Percentiles rank a stretch among this genome's conserved stretches.
Conservation (phyloP, 352 stramenopile species). For the Phytophthora lateralis region DNA sequence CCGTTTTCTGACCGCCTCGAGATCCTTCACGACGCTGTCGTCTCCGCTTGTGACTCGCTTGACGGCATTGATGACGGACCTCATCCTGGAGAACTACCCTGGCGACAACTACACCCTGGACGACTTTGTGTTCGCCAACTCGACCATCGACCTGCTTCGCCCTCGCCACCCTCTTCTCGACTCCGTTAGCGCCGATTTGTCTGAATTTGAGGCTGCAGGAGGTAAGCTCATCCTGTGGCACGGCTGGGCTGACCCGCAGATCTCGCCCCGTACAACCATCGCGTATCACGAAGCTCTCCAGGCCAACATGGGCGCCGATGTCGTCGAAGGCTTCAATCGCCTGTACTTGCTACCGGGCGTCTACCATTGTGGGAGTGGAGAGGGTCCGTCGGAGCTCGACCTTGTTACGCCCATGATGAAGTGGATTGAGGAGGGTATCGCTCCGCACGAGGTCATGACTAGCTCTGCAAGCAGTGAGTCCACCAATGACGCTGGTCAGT, state of each 20-base stretch:
- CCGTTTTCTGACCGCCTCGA: slow-evolving; percentile 28
- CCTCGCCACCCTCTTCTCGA: slow-evolving; percentile 40
- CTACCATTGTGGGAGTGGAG: slow-evolving; percentile 45
- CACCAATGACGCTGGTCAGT: slow-evolving; percentile 32
- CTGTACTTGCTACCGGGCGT: slow-evolving; percentile 53
- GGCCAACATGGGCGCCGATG: slow-evolving; percentile 34
- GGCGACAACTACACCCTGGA: slow-evolving; percentile 46
- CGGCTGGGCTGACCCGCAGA: slow-evolving; percentile 52
- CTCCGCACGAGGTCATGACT: slow-evolving; percentile 33
- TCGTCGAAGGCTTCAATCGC: slow-evolving; percentile 43
- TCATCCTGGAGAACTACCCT: slow-evolving; percentile 44
- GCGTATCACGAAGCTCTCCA: slow-evolving; percentile 46
- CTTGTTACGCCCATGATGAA: slow-evolving; percentile 51
- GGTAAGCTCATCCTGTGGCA: slow-evolving; percentile 56
- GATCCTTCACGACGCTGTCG: slow-evolving; percentile 43
- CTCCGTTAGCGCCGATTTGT: slow-evolving; percentile 42
- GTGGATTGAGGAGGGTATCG: slow-evolving; percentile 39
- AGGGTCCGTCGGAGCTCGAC: slow-evolving; percentile 45
- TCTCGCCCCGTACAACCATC: slow-evolving; percentile 52
- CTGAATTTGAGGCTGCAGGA: slow-evolving; percentile 37
- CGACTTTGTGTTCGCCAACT: slow-evolving; percentile 45
- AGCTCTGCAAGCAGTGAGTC: slow-evolving; percentile 21
- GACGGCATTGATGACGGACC: slow-evolving; percentile 46
- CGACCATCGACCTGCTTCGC: slow-evolving; percentile 41
- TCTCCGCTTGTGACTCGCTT: slow-evolving; percentile 37